These are phyloP conservation scores for Xylaria sp. DNA, from an alignment of 2,329 filamentous ascomycete genomes.

Conservation along the genomic window DNA sequence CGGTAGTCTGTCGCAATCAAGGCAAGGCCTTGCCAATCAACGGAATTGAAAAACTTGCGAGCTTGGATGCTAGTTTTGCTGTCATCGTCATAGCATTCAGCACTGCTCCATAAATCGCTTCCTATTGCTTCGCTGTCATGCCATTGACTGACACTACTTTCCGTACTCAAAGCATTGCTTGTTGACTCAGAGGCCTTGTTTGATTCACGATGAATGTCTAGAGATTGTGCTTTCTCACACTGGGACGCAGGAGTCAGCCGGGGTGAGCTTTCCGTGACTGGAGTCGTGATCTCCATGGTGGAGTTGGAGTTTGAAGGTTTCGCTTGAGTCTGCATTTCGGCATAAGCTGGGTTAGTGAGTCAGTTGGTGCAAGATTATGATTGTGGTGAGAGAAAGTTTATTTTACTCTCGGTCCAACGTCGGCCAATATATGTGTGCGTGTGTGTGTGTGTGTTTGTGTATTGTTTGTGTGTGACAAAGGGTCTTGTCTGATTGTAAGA, in stretches of 20 bases:
- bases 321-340: no score
- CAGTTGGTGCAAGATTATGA: no score
- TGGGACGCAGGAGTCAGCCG: background rate
- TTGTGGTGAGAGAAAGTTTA: no score
- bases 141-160: background rate
- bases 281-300: background rate
- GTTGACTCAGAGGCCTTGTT: background rate
- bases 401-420: no score
- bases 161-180: background rate
- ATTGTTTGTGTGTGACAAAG: no score
- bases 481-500: no score
- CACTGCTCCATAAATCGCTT: conserved; percentile 8
- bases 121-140: background rate
- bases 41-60: conserved; percentile 13
- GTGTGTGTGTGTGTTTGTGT: no score
- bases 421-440: no score
- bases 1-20: conserved; percentile 13
- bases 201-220: background rate
- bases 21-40: conserved; percentile 24
- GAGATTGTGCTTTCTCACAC: background rate
- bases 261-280: background rate
- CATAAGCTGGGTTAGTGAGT: no score
- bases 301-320: background rate
- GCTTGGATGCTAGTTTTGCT: background rate
- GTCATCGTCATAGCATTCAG: background rate